These are phyloP conservation scores for Talaromyces sp. DNA, from an alignment of 2,329 filamentous ascomycete species.

Conservation along the genomic window DNA sequence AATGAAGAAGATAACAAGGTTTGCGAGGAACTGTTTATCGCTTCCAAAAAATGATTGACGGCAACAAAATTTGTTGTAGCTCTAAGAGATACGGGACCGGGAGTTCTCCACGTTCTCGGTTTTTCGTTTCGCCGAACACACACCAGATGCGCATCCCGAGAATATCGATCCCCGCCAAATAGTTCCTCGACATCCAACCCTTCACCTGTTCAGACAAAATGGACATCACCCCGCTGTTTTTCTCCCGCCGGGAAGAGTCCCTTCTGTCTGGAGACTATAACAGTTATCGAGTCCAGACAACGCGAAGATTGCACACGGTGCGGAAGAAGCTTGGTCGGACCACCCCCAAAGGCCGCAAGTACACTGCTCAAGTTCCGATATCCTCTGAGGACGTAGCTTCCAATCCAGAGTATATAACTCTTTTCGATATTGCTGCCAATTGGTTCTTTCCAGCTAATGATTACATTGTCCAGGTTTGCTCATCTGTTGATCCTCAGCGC, in stretches of 20 bases:
- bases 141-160: slow-evolving; percentile 4
- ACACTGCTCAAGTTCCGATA: slow-evolving; percentile 61
- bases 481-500: slow-evolving; percentile 76
- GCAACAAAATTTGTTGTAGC: slow-evolving; percentile 2
- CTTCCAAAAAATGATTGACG: neutral
- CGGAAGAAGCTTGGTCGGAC: slow-evolving; percentile 80
- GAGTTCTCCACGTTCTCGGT: slow-evolving; percentile 11
- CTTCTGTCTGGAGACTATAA: slow-evolving; percentile 84
- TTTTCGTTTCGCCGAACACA: slow-evolving; percentile 12
- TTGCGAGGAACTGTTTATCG: neutral
- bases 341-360: slow-evolving; percentile 83
- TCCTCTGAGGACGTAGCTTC: slow-evolving; percentile 68
- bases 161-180: slow-evolving; percentile 5
- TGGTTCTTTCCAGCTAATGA: neutral
- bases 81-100: slow-evolving; percentile 2
- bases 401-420: slow-evolving; percentile 63
- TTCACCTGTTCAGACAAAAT: slow-evolving; percentile 43
- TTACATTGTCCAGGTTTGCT: slow-evolving; percentile 54
- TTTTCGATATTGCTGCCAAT: neutral
- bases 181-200: neutral
- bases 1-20: neutral
- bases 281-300: slow-evolving; percentile 73
- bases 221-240: slow-evolving; percentile 84
- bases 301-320: slow-evolving; percentile 73
- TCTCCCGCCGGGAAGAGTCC: slow-evolving; percentile 72